phyloP scores from a whole-genome alignment of 169 alveolate genomes.

The Plasmodium berghei region DNA sequence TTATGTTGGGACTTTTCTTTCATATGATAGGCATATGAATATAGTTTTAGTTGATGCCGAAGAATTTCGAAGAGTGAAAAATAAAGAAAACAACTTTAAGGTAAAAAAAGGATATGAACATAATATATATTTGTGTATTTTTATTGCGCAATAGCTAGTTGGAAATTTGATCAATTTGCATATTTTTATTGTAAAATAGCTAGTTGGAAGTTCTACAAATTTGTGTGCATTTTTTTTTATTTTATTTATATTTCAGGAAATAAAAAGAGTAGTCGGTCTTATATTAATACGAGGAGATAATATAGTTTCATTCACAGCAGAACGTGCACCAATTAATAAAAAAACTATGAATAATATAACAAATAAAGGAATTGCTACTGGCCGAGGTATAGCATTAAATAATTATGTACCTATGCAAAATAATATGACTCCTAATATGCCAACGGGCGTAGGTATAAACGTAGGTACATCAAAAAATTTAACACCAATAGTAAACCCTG shows the following conservation, averaged over 20 bases:
- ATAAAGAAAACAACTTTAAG: conserved; percentile 74
- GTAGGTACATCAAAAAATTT: conserved; percentile 36
- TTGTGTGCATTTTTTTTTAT: neutral
- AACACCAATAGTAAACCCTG: conserved; percentile 42
- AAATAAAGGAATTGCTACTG: conserved; percentile 88
- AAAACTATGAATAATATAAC: conserved; percentile 71
- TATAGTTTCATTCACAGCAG: conserved; percentile 97
- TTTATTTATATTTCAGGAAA: conserved; percentile 85
- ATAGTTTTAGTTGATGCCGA: conserved; percentile 97
- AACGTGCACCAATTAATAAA: conserved; percentile 95
- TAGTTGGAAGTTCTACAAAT: neutral
- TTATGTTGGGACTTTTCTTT: conserved; percentile 98
- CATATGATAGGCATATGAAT: conserved; percentile 99
- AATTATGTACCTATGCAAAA: conserved; percentile 69
- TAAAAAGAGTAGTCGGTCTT: conserved; percentile 97
- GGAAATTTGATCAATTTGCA: neutral
- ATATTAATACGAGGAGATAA: conserved; percentile 98
- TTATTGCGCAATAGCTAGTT: neutral
- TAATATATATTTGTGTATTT: neutral
- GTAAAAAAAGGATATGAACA: conserved; percentile 34
- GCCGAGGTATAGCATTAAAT: conserved; percentile 82
- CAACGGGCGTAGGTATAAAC: conserved; percentile 59
- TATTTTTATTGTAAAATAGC: neutral
- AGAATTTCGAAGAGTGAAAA: conserved; percentile 95
- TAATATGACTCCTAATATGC: conserved; percentile 56